phyloP scores from a whole-genome alignment of 768 basidiomycete genomes.

The Mycena floridula region DNA sequence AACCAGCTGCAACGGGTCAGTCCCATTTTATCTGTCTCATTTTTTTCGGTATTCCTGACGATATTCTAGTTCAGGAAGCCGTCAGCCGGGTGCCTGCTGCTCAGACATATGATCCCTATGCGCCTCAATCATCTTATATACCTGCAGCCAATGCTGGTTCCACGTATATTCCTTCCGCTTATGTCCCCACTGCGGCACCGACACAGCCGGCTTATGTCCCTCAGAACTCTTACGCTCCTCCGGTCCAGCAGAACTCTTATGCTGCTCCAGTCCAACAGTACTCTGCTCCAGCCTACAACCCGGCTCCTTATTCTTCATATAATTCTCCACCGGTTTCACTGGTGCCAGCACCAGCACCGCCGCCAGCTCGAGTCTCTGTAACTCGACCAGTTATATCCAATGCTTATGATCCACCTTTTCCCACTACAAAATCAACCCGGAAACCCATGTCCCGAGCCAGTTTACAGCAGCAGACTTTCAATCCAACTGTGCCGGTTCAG shows the following conservation, averaged over 20 bases:
- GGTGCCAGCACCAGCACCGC: conserved; percentile 18
- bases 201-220: conserved; percentile 5
- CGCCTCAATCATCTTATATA: conserved; percentile 15
- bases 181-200: too few species aligned
- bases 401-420: conserved; percentile 75
- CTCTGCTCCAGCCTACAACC: conserved; percentile 14
- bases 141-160: conserved; percentile 9
- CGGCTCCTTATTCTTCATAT: conserved; percentile 19
- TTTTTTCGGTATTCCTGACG: too few species aligned
- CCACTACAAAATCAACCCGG: conserved; percentile 35
- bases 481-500: too few species aligned
- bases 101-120: conserved; percentile 11
- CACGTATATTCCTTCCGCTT: conserved; percentile 19
- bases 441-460: too few species aligned
- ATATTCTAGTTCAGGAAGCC: too few species aligned
- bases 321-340: conserved; percentile 2
- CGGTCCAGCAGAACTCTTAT: conserved; percentile 14
- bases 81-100: too few species aligned
- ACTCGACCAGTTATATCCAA: conserved; percentile 61
- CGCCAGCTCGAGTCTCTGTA: conserved; percentile 35
- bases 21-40: too few species aligned
- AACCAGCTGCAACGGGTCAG: too few species aligned
- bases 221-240: conserved; percentile 11
- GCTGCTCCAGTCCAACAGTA: conserved; percentile 7
- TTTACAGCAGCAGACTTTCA: too few species aligned